Evolutionary conservation across 768 basidiomycete genomes (phyloP), one percentile per base, ranked within the genome.

Genomic region (Cystoderma amianthinum): DNA sequence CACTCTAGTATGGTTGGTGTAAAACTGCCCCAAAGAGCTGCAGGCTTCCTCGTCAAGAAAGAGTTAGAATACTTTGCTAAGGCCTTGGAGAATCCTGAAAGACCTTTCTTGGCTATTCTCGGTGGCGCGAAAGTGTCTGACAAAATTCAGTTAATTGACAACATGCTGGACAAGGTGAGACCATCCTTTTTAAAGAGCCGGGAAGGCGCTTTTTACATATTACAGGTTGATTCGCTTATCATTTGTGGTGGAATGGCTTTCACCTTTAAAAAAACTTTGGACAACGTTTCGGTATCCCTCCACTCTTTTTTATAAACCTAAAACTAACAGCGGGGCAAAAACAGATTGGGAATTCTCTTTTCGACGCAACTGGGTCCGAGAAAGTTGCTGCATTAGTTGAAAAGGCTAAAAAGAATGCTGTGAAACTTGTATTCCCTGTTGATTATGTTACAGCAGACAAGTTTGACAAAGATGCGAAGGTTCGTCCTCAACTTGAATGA

Each of bases 1-100:
- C 95, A 99, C 63, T 97, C 95, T 0, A 93, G 89, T 54, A 97
- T 99, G 94, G 95, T 99, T 51, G 95, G 95, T 52, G 75, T 99
- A 53, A 80, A 95, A 59, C 76, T 98, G 13, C 82, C 85, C 5
- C 85, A 95, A 63, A 77, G 92, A 51, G 95, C 95, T 1, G 82
- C 95, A 22, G 95, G 95, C 18, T 93, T 96, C 73, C 76, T 99
- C 47, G 85, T 99, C 73, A 96, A 94, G 71, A 97, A 97, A 66
- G 95, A 99, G 63, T 81, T 99, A 52, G 94, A 97, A 54, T 99
- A 83, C 73, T 98, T 99, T 63, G 91, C 95, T 36, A 99, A 97
- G 67, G 95, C 91, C 41, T 77, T 99, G 21, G 95, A 99, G 61
- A 81, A 73, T 50, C 95, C 95, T 15, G 92, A 95, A 54, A 70